A percentile compares a stretch with the other conserved stretches of the same genome.
Evolutionary conservation across 306 rosid species (phyloP).

Genomic region (Amphicarpaea edgeworthii): DNA sequence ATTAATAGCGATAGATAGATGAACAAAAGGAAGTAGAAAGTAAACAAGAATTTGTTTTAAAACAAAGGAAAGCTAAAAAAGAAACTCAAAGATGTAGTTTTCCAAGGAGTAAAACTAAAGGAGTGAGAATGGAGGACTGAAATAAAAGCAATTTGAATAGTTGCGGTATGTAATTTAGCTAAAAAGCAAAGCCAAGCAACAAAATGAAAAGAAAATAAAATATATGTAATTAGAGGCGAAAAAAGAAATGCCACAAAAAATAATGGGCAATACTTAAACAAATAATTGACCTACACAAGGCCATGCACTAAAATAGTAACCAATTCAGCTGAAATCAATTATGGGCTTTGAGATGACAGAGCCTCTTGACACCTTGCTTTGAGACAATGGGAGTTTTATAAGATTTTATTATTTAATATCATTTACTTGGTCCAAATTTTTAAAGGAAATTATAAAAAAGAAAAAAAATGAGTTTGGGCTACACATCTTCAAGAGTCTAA

Average conservation of each 20-base stretch:
- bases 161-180: constrained; percentile 51
- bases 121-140: constrained; percentile 45
- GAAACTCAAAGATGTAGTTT: constrained; percentile 41
- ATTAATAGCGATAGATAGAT: constrained; percentile 39
- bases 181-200: constrained; percentile 55
- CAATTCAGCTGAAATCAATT: constrained; percentile 92
- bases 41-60: constrained; percentile 38
- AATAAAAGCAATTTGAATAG: constrained; percentile 41
- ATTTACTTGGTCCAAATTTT: constrained; percentile 65
- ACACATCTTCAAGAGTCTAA: constrained; percentile 63
- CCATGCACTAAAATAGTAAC: constrained; percentile 89
- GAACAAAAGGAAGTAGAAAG: constrained; percentile 37
- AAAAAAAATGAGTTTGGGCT: constrained; percentile 67
- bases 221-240: constrained; percentile 53
- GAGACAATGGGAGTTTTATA: constrained; percentile 90
- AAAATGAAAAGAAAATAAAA: constrained; percentile 49
- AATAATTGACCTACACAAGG: constrained; percentile 91
- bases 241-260: constrained; percentile 72
- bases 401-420: constrained; percentile 65
- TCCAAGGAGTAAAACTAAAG: constrained; percentile 34
- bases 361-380: constrained; percentile 97
- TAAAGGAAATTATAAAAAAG: constrained; percentile 66
- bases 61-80: constrained; percentile 34
- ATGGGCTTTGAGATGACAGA: constrained; percentile 93
- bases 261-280: constrained; percentile 72